Conservation (phyloP, 2,329 filamentous ascomycete genomes). For the Acephala macrosclerotiorum region DNA sequence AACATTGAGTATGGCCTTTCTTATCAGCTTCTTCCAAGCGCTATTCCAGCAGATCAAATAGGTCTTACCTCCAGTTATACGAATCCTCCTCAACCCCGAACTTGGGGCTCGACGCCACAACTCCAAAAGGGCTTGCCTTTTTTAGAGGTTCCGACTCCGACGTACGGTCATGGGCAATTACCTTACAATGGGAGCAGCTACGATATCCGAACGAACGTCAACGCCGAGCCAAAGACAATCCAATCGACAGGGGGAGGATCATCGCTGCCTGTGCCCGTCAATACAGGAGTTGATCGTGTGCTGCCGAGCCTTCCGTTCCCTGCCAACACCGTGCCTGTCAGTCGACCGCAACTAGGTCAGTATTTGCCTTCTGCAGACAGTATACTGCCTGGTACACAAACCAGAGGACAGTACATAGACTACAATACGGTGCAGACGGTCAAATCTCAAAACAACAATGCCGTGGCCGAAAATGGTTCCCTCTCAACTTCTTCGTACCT, state of each 20-base stretch:
- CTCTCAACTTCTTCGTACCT: conserved; percentile 30
- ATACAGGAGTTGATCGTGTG: conserved; percentile 36
- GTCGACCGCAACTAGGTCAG: conserved; percentile 25
- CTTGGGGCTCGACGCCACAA: conserved; percentile 32
- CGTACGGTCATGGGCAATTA: conserved; percentile 31
- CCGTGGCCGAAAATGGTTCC: conserved; percentile 26
- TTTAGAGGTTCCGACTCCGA: conserved; percentile 31
- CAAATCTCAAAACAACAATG: conserved; percentile 19
- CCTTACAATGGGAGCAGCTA: conserved; percentile 29
- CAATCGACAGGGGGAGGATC: conserved; percentile 22
- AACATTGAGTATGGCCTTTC: conserved; percentile 36
- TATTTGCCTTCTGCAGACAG: conserved; percentile 27
- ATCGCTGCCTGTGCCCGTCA: conserved; percentile 30
- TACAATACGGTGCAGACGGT: conserved; percentile 15
- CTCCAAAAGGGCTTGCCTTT: conserved; percentile 30
- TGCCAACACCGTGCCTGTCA: conserved; percentile 19
- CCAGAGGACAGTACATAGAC: conserved; percentile 20
- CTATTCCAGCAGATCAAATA: conserved; percentile 14
- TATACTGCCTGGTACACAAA: conserved; percentile 22
- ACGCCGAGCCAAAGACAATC: conserved; percentile 31
- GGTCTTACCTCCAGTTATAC: conserved; percentile 24
- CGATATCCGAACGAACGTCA: conserved; percentile 31
- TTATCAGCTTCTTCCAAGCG: conserved; percentile 7
- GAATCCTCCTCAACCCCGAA: conserved; percentile 22
- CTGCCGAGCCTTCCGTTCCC: conserved; percentile 33